Percentiles rank a stretch among this genome's conserved stretches.
Evolutionary conservation across 345 rosid genomes (phyloP).

Genomic region (Populus pruinosa): DNA sequence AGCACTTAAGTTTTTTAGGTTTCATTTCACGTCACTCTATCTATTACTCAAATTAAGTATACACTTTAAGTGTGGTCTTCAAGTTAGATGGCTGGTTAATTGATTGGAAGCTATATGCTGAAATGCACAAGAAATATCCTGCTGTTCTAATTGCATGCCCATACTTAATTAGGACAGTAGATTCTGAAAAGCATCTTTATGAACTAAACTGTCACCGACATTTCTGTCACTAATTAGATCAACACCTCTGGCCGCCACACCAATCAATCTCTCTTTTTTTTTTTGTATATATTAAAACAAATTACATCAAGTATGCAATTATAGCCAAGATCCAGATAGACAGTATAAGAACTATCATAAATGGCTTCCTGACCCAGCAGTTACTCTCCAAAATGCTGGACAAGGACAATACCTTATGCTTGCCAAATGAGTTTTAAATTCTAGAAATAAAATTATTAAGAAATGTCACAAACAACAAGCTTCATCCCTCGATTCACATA

Average conservation of each 20-base stretch:
- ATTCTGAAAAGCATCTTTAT: not conserved
- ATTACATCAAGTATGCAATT: not conserved
- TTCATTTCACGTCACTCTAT: not conserved
- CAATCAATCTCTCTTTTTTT: not conserved
- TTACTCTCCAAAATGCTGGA: constrained; percentile 1
- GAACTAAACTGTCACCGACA: not conserved
- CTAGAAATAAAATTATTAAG: not conserved
- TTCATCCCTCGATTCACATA: not conserved
- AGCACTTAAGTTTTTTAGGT: not conserved
- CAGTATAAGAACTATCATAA: not conserved
- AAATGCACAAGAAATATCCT: not conserved
- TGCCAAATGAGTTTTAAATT: not conserved
- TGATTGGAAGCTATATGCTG: not conserved
- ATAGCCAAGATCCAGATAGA: not conserved
- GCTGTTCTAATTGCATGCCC: too few species aligned
- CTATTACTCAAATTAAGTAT: not conserved
- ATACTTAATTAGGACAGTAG: too few species aligned
- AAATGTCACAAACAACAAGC: not conserved
- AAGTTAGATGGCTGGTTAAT: not conserved
- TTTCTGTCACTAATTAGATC: not conserved
- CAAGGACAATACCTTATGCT: not conserved
- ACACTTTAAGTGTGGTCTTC: too few species aligned
- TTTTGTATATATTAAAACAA: not conserved
- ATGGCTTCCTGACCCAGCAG: not conserved
- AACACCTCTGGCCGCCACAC: not conserved